These are phyloP conservation scores for Talaromyces sp. DNA, from an alignment of 2,329 filamentous ascomycete species.

Conservation along the genomic window DNA sequence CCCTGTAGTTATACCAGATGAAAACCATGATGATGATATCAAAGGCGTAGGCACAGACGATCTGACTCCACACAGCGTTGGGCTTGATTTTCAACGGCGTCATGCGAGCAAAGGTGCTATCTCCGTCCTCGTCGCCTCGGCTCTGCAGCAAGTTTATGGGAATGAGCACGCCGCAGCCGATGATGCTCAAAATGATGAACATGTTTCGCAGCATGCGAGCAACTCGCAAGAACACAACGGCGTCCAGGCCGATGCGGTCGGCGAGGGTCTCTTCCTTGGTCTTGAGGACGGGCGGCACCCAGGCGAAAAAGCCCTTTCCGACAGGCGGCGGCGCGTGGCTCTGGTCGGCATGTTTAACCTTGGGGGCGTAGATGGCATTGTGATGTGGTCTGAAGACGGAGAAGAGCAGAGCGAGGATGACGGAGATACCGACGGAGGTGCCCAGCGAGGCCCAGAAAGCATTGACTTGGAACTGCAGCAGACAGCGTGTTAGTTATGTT, in stretches of 20 bases:
- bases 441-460: constrained; percentile 75
- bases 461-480: constrained; percentile 47
- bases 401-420: constrained; percentile 72
- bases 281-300: constrained; percentile 72
- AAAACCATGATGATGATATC: constrained; percentile 73
- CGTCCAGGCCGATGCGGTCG: constrained; percentile 83
- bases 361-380: constrained; percentile 87
- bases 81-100: constrained; percentile 49
- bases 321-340: constrained; percentile 83
- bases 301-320: constrained; percentile 81
- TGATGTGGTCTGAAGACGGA: constrained; percentile 88
- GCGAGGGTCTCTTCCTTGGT: constrained; percentile 74
- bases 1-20: constrained; percentile 85
- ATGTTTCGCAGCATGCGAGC: constrained; percentile 89
- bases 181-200: constrained; percentile 65
- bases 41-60: constrained; percentile 58
- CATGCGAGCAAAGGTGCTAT: constrained; percentile 35
- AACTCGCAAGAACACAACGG: constrained; percentile 83
- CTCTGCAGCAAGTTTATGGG: constrained; percentile 67
- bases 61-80: constrained; percentile 54
- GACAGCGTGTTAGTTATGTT: constrained; percentile 6
- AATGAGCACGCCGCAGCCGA: constrained; percentile 73
- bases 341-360: constrained; percentile 85
- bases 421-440: constrained; percentile 71
- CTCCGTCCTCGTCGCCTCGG: constrained; percentile 22